phyloP scores from a whole-genome alignment of 805 yeast genomes.

The Spathaspora arborariae region DNA sequence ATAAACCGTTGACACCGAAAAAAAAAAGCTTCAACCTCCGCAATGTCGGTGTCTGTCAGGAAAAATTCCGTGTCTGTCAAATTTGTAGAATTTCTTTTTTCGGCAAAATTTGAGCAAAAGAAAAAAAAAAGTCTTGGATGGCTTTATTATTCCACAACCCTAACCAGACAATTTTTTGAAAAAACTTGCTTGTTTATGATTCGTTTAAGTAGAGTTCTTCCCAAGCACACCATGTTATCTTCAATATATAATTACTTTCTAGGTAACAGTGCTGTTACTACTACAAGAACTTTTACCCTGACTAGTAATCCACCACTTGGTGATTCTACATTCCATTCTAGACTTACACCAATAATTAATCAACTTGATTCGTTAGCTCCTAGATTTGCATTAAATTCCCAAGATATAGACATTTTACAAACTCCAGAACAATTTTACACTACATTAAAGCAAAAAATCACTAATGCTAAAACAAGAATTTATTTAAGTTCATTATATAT shows the following conservation, averaged over 20 bases:
- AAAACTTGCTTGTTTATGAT: not conserved
- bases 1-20: too few relatives aligned
- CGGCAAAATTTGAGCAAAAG: too few relatives aligned
- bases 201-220: not conserved
- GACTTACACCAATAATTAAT: conserved; percentile 38
- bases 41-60: not conserved
- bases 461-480: conserved; percentile 57
- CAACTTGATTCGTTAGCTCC: conserved; percentile 67
- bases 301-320: not conserved
- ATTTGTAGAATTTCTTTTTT: too few relatives aligned
- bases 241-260: conserved; percentile 24
- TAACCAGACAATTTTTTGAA: not conserved
- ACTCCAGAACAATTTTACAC: conserved; percentile 74
- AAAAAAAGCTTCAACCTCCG: too few relatives aligned
- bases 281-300: not conserved
- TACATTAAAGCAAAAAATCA: conserved; percentile 58
- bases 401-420: conserved; percentile 57
- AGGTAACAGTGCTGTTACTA: conserved; percentile 2
- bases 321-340: conserved; percentile 38
- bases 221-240: conserved; percentile 17
- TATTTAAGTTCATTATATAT: conserved; percentile 84
- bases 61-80: too few relatives aligned
- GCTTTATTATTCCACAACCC: too few relatives aligned
- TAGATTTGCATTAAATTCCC: conserved; percentile 54
- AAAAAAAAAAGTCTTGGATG: too few relatives aligned